Conservation (phyloP, 164 flowering plant genomes). For the Protea cynaroides region DNA sequence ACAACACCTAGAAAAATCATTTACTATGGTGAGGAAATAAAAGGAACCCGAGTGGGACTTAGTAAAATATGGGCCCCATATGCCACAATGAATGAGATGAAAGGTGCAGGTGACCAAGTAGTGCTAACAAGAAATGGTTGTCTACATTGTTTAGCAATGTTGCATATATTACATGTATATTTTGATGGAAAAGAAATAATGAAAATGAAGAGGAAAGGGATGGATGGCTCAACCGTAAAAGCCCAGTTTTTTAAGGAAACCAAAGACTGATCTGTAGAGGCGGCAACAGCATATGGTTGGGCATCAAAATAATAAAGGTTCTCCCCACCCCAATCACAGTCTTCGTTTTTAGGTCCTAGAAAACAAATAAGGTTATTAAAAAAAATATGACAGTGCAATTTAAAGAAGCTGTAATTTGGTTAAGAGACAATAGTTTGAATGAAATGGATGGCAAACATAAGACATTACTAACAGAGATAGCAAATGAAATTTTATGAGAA, state of each 20-base stretch:
- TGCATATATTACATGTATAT: slow-evolving; percentile 7
- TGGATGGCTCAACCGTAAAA: slow-evolving; percentile 7
- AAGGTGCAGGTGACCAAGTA: not conserved
- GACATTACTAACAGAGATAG: not conserved
- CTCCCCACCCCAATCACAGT: slow-evolving; percentile 15
- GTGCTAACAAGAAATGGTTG: not conserved
- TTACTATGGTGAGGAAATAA: no score
- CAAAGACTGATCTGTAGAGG: not conserved
- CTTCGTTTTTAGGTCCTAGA: slow-evolving; percentile 4
- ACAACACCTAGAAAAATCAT: no score
- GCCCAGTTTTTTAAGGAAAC: not conserved
- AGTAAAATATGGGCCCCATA: no score
- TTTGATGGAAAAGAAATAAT: not conserved
- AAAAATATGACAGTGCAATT: not conserved
- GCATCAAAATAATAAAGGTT: slow-evolving; percentile 5
- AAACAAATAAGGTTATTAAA: slow-evolving; percentile 9
- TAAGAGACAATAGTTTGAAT: slow-evolving; percentile 1
- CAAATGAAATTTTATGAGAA: no score
- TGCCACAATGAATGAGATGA: not conserved
- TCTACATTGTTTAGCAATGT: slow-evolving; percentile 4
- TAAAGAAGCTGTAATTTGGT: not conserved
- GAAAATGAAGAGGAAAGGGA: no score
- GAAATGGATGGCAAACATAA: not conserved
- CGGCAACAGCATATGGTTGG: not conserved
- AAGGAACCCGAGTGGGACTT: no score